Base-by-base conservation (phyloP, 1,284 basidiomycete genomes). In the Earliella scabrosa region DNA sequence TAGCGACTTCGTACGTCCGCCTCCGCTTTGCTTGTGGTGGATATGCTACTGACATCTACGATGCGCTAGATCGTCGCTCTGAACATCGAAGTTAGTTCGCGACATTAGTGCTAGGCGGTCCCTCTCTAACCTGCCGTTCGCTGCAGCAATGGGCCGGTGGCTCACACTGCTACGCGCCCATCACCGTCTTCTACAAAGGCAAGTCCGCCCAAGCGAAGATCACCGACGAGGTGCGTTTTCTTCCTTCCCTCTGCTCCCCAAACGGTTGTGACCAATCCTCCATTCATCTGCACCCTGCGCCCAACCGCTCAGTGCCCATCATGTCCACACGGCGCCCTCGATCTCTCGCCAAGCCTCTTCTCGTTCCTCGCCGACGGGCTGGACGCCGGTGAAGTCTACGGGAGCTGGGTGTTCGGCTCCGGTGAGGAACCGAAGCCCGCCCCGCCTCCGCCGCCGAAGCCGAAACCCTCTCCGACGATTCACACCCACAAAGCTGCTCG, bases 341-440 rank as follows among this genome's bases (percentile, higher is more conserved):
- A 54, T 29, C 46, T 54, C 29, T 34, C 45, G 4, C 45, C 29
- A 7, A 27, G 38, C 9, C 38, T 48, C 27, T 54, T 49, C 32
- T 14, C 8, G 8, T 27, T 14, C 73, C 87, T 89, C 55, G 79
- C 77, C 18, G 65, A 73, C 53, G 59, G 62, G 39, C 62, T 44
- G n/a, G 61, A 63, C 40, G 63, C 46, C 0, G 64, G 64, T 9
- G 45, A 59, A 24, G 49, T 63, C 13, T 60, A 56, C 35, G 64
- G 62, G 31, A 38, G 47, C 14, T 66, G 64, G 64, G 45, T 47
- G 35, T 64, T 58, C 50, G 64, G 50, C 29, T 40, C 50, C 23
- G 59, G 54, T 14, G 56, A 53, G 6, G 26, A 52, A 10, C 55
- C 60, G 3, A 39, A 50, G 21, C 38, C 52, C n/a, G 32, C 44